Base-by-base conservation (phyloP, 2,329 filamentous ascomycete species). In the Metarhizium guizhouense region DNA sequence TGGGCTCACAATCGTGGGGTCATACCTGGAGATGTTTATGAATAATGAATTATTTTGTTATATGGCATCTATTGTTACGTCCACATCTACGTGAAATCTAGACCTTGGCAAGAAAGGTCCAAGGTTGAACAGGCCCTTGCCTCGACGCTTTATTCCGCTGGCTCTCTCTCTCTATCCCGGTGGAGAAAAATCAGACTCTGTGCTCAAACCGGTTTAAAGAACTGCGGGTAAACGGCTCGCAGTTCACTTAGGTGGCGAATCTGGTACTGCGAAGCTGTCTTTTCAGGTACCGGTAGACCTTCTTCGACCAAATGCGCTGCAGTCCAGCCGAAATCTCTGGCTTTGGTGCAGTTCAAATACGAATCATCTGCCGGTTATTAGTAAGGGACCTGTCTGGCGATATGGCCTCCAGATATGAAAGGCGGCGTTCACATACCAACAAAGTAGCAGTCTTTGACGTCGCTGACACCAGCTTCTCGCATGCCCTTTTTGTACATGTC, bases 401-500 rank as follows among this genome's bases (percentile, higher is more conserved):
- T 25, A 25, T 4, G 2, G 8, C 5, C 4, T 8, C 3, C 3
- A 11, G n/a, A 25, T 18, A 16, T 49, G 25, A 25, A 25, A 10
- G 14, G 8, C 3, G 16, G 38, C 13, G 34, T 53, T 29, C 25
- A 76, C 88, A 66, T 75, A 94, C 90, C 91, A 62, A 99, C 90
- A 70, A 96, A 99, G 68, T 87, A 99, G 71, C 93, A 97, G 57
- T 90, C 81, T 47, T 86, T 79, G 11, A 76, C 74, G 40, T 81
- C 78, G 14, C 81, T 78, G 1, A 88, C 82, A 0, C 86, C 87
- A 0, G 93, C 91, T 63, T 97, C 88, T 50, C 71, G 76, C 88
- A 97, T 96, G 6, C 89, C 94, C 73, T 94, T 96, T 42, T 81
- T 81, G 68, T 85, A 99, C 87, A 95, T 94, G 53, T 85, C 83